Evolutionary conservation across 176 grass and related monocot species (phyloP), one percentile per base, ranked within the genome.

Genomic region (Saccharum officinarum): DNA sequence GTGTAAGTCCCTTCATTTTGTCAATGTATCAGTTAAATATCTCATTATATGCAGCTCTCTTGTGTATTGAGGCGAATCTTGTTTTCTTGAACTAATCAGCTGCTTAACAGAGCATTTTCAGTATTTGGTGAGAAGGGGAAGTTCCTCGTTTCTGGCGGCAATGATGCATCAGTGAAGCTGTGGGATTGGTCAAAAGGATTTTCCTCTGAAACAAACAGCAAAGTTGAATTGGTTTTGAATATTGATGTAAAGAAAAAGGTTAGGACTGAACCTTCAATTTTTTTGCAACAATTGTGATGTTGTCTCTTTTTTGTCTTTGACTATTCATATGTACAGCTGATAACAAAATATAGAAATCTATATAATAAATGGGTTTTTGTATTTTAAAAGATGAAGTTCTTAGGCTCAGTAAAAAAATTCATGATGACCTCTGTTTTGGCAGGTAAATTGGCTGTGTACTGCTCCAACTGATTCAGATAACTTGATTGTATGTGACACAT

Each of bases 381-480:
- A 63, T 50, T 30, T 23, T 3, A 62, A 84, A 72, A 42, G 9
- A 12, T 41, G 45, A 16, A 36, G 57, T 61, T 74, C n/a, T 59
- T 62, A 33, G 38, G n/a, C 13, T 41, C 28, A 83, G 15, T 73
- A n/a, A 14, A 87, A 78, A 63, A 71, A 45, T 16, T 86, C 8
- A 81, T 39, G 63, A 38, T 60, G 39, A 74, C 75, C 37, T n/a
- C 17, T 67, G 20, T 77, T 5, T 74, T 95, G 57, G 65, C 87
- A 98, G 96, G 91, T 95, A 73, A 98, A 98, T 81, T 98, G 93
- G 93, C 49, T 98, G 64, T 98, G 93, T 79, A 91, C 93, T 84
- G 66, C 88, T 50, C 61, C 96, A 34, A 87, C 85, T 67, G 93
- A 95, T 87, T 91, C 96, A 63, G 93, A 95, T 84, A 98, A 98